Base-by-base conservation (phyloP, 345 rosid genomes). In the Streptanthus diversifolius region DNA sequence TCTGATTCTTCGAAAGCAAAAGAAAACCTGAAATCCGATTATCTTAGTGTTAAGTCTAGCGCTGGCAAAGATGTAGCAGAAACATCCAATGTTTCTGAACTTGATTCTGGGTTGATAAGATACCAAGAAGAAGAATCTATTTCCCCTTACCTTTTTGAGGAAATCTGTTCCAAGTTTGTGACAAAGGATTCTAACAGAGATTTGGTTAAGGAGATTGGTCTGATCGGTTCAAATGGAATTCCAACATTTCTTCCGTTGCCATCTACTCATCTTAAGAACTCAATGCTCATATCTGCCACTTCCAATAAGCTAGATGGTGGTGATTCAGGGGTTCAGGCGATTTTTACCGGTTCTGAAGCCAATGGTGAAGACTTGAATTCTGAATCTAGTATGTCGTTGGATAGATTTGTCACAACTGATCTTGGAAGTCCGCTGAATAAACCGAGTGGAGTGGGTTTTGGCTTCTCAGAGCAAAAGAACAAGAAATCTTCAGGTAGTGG, bases 151-250 rank as follows among this genome's bases (percentile, higher is more conserved):
- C 75, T 84, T 62, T 79, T 95, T 24, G 82, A 81, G 69, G 93
- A 91, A 66, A 84, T 91, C 75, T 79, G 89, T 77, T 71, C 90
- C 72, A 86, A 82, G 85, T 91, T 95, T 78, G 75, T 87, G 65
- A 95, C 96, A 19, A 79, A 81, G 71, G 89, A 91, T 80, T 91
- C 93, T 30, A 88, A 84, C 83, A 86, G 84, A 83, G 93, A 91
- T 57, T 79, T 95, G 82, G 91, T 91, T 29, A 82, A 80, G 77
- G 90, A 82, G 73, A 88, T 95, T 22, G 99, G 99, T 70, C 89
- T 95, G 75, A 85, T 91, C 14, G 85, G 99, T 70, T 83, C 92
- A 18, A 82, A 83, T 63, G 96, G 99, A 66, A 70, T 78, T 78
- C 92, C 90, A 11, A 80, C 88, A 51, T 79, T 95, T 74, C 72